Conservation (phyloP, 495 filamentous ascomycete genomes). For the Penicillium mononematosum region DNA sequence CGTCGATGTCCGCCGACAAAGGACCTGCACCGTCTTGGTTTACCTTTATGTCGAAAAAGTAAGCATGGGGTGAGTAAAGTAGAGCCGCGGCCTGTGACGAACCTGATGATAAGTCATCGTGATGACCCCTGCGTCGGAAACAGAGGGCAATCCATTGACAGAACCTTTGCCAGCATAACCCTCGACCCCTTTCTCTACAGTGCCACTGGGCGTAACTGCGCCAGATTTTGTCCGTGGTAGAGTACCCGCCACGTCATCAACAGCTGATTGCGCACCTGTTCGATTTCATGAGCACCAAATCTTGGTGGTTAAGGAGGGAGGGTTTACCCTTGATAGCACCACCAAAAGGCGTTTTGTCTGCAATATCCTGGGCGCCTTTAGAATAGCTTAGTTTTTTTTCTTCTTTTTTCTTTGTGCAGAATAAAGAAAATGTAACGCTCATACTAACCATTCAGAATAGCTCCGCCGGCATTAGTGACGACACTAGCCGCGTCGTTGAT, state of each 20-base stretch:
- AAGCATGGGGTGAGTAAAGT: not conserved
- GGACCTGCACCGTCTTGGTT: slow-evolving; percentile 44
- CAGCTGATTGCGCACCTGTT: slow-evolving; percentile 11
- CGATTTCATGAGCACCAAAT: not conserved
- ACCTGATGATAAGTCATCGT: slow-evolving; percentile 39
- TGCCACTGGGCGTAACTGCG: slow-evolving; percentile 27
- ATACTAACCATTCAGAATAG: slow-evolving; percentile 22
- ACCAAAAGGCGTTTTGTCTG: slow-evolving; percentile 12
- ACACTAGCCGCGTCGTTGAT: slow-evolving; percentile 14
- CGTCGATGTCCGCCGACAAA: slow-evolving; percentile 34
- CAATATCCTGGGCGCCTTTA: slow-evolving; percentile 12
- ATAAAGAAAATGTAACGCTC: not conserved
- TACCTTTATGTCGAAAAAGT: slow-evolving; percentile 20
- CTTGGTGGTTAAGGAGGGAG: not conserved
- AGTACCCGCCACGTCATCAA: slow-evolving; percentile 14
- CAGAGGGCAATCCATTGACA: slow-evolving; percentile 49
- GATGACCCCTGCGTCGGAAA: slow-evolving; percentile 51
- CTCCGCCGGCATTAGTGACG: slow-evolving; percentile 29
- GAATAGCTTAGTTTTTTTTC: not conserved
- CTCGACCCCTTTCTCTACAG: slow-evolving; percentile 44
- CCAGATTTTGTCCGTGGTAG: slow-evolving; percentile 10
- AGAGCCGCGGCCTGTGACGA: not conserved
- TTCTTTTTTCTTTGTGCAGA: not conserved
- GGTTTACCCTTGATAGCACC: slow-evolving; percentile 11
- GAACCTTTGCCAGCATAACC: slow-evolving; percentile 43